Percentiles rank a stretch among this genome's conserved stretches.
Evolutionary conservation across 2,329 filamentous ascomycete species (phyloP).

Genomic region (Diaporthe ilicicola): DNA sequence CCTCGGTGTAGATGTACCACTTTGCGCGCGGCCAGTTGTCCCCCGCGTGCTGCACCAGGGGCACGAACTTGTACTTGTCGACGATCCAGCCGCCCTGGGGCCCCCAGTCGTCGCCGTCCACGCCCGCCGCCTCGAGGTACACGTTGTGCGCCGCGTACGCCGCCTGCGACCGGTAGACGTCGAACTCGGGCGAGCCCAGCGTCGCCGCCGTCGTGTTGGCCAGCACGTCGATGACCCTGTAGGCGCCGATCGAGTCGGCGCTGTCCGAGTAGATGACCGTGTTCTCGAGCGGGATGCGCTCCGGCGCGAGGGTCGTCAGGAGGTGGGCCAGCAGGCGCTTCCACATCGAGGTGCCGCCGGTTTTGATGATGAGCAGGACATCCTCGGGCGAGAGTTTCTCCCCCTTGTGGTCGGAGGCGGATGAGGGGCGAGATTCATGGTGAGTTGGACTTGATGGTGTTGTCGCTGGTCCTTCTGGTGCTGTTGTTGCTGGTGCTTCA

Average conservation of each 20-base stretch:
- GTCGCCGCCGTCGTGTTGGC: constrained; percentile 36
- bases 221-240: constrained; percentile 39
- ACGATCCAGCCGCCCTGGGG: constrained; percentile 26
- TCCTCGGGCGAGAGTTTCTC: constrained; percentile 12
- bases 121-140: constrained; percentile 37
- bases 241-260: constrained; percentile 38
- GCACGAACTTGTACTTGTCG: constrained; percentile 32
- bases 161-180: constrained; percentile 38
- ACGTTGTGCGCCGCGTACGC: constrained; percentile 38
- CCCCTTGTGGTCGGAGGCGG: not conserved
- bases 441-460: not conserved
- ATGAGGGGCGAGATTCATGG: not conserved
- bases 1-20: constrained; percentile 37
- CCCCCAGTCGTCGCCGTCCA: constrained; percentile 23
- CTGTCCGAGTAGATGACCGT: constrained; percentile 40
- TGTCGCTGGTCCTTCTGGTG: not conserved
- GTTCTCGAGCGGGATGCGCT: constrained; percentile 38
- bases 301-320: constrained; percentile 37
- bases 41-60: constrained; percentile 19
- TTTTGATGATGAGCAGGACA: constrained; percentile 38
- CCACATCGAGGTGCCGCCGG: constrained; percentile 39
- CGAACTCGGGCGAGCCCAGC: constrained; percentile 31
- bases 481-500: not conserved
- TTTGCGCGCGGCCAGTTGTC: constrained; percentile 30
- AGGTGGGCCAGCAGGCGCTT: constrained; percentile 41